Evolutionary conservation across 352 stramenopile genomes (phyloP).

Genomic region (Sclerospora graminicola): DNA sequence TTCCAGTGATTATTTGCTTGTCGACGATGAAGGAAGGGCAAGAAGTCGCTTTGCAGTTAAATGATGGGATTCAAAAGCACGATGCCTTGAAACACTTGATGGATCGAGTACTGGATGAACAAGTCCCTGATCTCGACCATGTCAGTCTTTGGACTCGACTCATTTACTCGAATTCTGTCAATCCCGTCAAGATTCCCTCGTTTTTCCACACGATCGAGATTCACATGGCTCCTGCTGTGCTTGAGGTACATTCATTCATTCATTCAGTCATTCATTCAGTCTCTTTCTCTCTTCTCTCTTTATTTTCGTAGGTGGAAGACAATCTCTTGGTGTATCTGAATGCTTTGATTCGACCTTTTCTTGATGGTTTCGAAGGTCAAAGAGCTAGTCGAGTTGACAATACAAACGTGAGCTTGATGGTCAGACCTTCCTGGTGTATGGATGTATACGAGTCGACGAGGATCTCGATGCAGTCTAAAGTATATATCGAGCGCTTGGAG

Average conservation of each 20-base stretch:
- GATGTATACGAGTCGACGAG: slow-evolving; percentile 9
- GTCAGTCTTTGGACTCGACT: slow-evolving; percentile 34
- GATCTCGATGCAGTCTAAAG: slow-evolving; percentile 35
- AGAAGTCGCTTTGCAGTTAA: slow-evolving; percentile 28
- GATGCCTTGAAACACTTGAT: slow-evolving; percentile 22
- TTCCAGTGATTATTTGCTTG: slow-evolving; percentile 57
- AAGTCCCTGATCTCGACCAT: slow-evolving; percentile 21
- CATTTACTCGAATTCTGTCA: slow-evolving; percentile 45
- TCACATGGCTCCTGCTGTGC: slow-evolving; percentile 34
- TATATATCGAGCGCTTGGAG: slow-evolving; percentile 52
- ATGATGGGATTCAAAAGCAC: slow-evolving; percentile 36
- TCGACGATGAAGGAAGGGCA: slow-evolving; percentile 15
- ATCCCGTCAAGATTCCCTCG: slow-evolving; percentile 29
- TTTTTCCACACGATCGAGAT: slow-evolving; percentile 70
- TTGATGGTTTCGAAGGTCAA: slow-evolving; percentile 27
- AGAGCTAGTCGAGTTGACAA: neutral
- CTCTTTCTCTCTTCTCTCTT: neutral
- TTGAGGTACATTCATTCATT: slow-evolving; percentile 52
- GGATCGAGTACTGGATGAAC: slow-evolving; percentile 24
- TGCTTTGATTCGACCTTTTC: slow-evolving; percentile 30
- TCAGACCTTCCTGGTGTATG: slow-evolving; percentile 13
- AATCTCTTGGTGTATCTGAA: slow-evolving; percentile 37
- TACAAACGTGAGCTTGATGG: neutral
- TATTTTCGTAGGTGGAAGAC: slow-evolving; percentile 37
- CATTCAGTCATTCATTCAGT: too few relatives aligned